phyloP scores from a whole-genome alignment of 768 basidiomycete genomes.

The Rubroboletus pulcherrimus region DNA sequence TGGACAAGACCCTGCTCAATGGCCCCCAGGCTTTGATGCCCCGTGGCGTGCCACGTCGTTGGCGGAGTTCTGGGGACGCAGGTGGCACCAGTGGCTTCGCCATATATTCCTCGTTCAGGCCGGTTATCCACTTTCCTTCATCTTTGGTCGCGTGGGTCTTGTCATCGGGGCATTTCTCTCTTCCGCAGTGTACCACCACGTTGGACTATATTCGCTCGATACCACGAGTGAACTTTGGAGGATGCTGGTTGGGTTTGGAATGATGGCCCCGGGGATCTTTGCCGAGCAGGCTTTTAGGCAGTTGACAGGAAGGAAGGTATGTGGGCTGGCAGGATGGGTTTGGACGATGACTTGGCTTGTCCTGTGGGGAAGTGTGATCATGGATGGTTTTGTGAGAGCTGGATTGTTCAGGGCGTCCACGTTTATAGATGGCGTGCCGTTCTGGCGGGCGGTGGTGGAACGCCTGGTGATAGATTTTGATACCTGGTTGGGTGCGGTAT shows the following conservation, averaged over 20 bases:
- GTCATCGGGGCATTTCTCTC: conserved; percentile 53
- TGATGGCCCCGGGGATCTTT: conserved; percentile 49
- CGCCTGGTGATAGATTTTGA: conserved; percentile 8
- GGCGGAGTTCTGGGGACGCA: conserved; percentile 33
- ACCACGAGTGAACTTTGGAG: neutral
- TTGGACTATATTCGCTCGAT: too few species aligned
- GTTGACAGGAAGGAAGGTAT: conserved; percentile 25
- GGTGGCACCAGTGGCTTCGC: conserved; percentile 39
- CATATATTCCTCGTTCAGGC: conserved; percentile 30
- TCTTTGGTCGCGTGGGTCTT: conserved; percentile 46
- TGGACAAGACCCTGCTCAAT: conserved; percentile 24
- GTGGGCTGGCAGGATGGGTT: conserved; percentile 29
- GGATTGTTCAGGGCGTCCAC: conserved; percentile 1
- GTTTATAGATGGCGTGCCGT: neutral
- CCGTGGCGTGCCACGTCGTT: conserved; percentile 36
- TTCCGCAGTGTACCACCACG: conserved; percentile 54
- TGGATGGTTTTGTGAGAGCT: conserved; percentile 19
- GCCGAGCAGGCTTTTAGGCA: conserved; percentile 35
- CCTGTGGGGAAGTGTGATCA: conserved; percentile 21
- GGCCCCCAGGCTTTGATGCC: conserved; percentile 31
- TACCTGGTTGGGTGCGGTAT: neutral
- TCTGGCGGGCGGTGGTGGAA: neutral
- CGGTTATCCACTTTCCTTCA: conserved; percentile 22
- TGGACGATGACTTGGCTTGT: conserved; percentile 34
- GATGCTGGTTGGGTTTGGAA: conserved; percentile 48